Evolutionary conservation across 2,329 filamentous ascomycete species (phyloP).

Genomic region (Mycosphaerella sp.): DNA sequence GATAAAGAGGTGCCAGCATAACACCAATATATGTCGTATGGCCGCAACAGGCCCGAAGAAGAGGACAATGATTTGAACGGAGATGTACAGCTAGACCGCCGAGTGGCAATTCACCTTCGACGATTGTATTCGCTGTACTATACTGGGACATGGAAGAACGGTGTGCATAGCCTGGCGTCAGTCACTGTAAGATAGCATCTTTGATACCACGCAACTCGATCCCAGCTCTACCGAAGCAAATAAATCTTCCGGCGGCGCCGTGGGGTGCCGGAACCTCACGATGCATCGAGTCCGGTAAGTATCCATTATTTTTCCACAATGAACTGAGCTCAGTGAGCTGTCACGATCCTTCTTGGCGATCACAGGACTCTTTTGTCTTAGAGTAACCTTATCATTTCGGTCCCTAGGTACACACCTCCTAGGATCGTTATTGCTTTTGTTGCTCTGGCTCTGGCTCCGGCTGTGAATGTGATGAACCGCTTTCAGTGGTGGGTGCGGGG

Average conservation of each 20-base stretch:
- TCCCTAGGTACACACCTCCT: too few relatives aligned
- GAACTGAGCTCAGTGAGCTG: too few relatives aligned
- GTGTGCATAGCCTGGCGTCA: conserved; percentile 18
- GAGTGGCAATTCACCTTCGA: conserved; percentile 13
- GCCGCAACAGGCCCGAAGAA: background rate
- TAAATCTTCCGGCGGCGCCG: background rate
- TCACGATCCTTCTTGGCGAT: too few relatives aligned
- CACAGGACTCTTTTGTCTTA: too few relatives aligned
- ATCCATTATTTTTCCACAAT: too few relatives aligned
- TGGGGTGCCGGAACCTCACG: too few relatives aligned
- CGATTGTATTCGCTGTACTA: conserved; percentile 22
- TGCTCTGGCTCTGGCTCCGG: too few relatives aligned
- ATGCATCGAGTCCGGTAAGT: too few relatives aligned
- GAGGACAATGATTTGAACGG: conserved; percentile 5
- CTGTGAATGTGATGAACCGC: too few relatives aligned
- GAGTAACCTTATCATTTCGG: too few relatives aligned
- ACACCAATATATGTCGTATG: background rate
- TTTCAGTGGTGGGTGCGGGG: too few relatives aligned
- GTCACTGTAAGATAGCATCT: conserved; percentile 15
- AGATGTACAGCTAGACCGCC: conserved; percentile 11
- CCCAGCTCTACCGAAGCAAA: conserved; percentile 14
- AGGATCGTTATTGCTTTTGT: too few relatives aligned
- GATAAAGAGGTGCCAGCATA: background rate
- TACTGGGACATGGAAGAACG: conserved; percentile 7
- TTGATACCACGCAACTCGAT: conserved; percentile 23